Base-by-base conservation (phyloP, 257 asterid species). In the Striga asiatica region DNA sequence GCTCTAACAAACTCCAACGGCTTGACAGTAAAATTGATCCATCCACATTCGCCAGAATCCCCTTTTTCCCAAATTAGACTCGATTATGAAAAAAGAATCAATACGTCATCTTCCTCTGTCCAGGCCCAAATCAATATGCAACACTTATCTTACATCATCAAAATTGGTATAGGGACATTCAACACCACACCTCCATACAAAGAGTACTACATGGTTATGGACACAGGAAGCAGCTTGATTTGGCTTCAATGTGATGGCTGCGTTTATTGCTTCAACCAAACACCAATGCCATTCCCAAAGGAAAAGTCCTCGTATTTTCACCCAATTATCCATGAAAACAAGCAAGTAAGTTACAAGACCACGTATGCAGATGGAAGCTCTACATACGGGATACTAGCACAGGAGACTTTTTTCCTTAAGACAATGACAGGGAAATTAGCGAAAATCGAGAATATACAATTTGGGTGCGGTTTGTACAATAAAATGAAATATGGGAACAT, bases 221-320 rank as follows among this genome's bases (percentile, higher is more conserved):
- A 56, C 43, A 47, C 64, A 0, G 51, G 52, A 1, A 50, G 58
- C 52, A 8, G 14, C 25, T 18, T 66, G 0, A 6, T 25, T 27
- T 66, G 71, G 71, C 32, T 54, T 3, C 66, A 58, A 29, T 66
- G 71, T 29, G 27, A 50, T 19, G 71, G 61, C 16, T 66, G 71
- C 50, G 50, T 48, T 1, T 50, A 50, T 16, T 58, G 71, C 39
- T 66, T 66, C 20, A 50, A 39, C 1, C 66, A 58, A 23, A 66
- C 43, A 41, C 66, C 66, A 51, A 50, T 28, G 6, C 66, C 61
- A 41, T 66, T 66, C 16, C 71, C 61, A 17, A 58, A 58, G 23
- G 42, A 60, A 8, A 59, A 45, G 12, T 66, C 72, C 34, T 21
- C 66, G 3, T 66, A 66, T 18, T 66, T 59, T 38, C 62, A 9